Evolutionary conservation across 352 stramenopile species (phyloP).

Genomic region (Salisapilia sapeloensis): DNA sequence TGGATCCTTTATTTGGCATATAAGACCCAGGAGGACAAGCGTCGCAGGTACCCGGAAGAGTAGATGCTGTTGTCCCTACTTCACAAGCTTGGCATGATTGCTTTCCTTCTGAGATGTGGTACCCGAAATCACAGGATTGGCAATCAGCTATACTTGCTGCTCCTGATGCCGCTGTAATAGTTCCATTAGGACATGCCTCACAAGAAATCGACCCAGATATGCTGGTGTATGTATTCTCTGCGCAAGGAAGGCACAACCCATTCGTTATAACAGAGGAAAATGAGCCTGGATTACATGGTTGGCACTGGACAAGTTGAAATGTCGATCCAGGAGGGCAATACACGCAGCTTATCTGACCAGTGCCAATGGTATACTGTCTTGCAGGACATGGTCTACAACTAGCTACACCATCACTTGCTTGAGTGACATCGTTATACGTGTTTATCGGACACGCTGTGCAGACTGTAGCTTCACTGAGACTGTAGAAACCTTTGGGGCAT

Average conservation of each 20-base stretch:
- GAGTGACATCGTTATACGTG: conserved; percentile 15
- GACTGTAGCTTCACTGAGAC: conserved; percentile 8
- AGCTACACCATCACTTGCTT: conserved; percentile 3
- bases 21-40: conserved; percentile 25
- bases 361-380: conserved; percentile 14
- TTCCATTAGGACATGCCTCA: conserved; percentile 12
- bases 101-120: conserved; percentile 10
- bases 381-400: conserved; percentile 15
- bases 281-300: conserved; percentile 14
- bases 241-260: conserved; percentile 23
- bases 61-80: conserved; percentile 19
- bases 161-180: conserved; percentile 9
- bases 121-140: conserved; percentile 9
- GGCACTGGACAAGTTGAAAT: conserved; percentile 8
- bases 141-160: conserved; percentile 13
- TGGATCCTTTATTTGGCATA: conserved; percentile 6
- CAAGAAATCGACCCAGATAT: conserved; percentile 8
- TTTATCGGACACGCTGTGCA: conserved; percentile 32
- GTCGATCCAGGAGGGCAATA: conserved; percentile 12
- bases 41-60: conserved; percentile 9
- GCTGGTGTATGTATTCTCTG: conserved; percentile 16
- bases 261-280: conserved; percentile 11
- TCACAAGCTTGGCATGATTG: conserved; percentile 9
- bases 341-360: conserved; percentile 12
- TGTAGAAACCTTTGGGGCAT: conserved; percentile 46